Conservation (phyloP, 2,329 filamentous ascomycete genomes). For the Sclerotinia sclerotiorum region DNA sequence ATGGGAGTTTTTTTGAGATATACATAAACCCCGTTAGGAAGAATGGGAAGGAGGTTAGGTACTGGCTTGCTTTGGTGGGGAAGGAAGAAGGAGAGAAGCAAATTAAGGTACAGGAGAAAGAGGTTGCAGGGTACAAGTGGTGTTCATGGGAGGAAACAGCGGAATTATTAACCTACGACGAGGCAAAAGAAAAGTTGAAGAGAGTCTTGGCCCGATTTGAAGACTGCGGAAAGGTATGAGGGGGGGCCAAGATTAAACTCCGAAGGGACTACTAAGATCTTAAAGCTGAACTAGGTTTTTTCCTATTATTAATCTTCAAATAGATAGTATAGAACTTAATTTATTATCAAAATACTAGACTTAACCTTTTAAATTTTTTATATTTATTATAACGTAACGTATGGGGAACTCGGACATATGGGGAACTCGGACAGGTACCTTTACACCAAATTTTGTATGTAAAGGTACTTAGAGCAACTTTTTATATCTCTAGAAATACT, state of each 20-base stretch:
- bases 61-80: conserved; percentile 24
- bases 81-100: conserved; percentile 22
- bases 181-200: conserved; percentile 26
- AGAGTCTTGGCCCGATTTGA: conserved; percentile 13
- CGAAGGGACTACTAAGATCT: neutral
- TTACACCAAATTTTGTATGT: too few relatives aligned
- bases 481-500: too few relatives aligned
- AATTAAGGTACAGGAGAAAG: conserved; percentile 28
- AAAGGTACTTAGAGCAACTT: too few relatives aligned
- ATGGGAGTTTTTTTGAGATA: conserved; percentile 21
- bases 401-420: too few relatives aligned
- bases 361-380: too few relatives aligned
- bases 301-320: too few relatives aligned
- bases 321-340: too few relatives aligned
- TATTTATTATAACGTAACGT: too few relatives aligned
- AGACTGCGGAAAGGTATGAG: neutral
- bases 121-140: conserved; percentile 30
- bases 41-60: conserved; percentile 29
- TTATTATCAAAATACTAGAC: too few relatives aligned
- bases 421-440: too few relatives aligned
- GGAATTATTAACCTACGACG: conserved; percentile 24
- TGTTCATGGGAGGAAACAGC: conserved; percentile 27
- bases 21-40: conserved; percentile 27
- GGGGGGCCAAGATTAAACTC: neutral
- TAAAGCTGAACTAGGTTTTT: too few relatives aligned